Percentiles rank a stretch among this genome's conserved stretches.
These are phyloP conservation scores for Mycena sanguinolenta DNA, from an alignment of 768 basidiomycete genomes.

Conservation along the genomic window DNA sequence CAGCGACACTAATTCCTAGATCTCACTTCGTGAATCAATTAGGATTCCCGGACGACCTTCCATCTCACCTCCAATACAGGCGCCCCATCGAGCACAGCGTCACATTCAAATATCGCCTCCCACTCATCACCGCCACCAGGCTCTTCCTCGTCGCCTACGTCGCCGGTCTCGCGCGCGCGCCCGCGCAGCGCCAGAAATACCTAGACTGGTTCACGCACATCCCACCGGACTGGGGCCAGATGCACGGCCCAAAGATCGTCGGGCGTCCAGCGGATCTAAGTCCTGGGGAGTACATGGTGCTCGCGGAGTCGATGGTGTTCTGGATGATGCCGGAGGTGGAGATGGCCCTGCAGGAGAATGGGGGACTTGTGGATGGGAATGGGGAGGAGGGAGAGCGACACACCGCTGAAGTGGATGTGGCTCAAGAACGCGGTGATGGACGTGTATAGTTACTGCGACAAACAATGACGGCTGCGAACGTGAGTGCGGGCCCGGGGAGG, in stretches of 20 bases:
- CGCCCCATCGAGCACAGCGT: slow-evolving; percentile 22
- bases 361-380: no score
- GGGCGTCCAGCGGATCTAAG: slow-evolving; percentile 31
- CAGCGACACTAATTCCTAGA: no score
- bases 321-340: slow-evolving; percentile 21
- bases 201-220: slow-evolving; percentile 12
- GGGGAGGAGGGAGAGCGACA: no score
- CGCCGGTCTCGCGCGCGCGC: slow-evolving; percentile 22
- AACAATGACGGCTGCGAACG: no score
- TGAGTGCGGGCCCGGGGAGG: no score
- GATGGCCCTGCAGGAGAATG: no score
- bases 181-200: slow-evolving; percentile 10
- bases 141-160: slow-evolving; percentile 29
- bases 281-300: slow-evolving; percentile 28
- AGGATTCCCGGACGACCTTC: slow-evolving; percentile 28
- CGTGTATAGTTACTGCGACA: no score
- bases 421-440: no score
- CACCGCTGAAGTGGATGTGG: no score
- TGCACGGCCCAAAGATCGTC: slow-evolving; percentile 31
- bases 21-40: slow-evolving; percentile 16
- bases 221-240: slow-evolving; percentile 24
- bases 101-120: slow-evolving; percentile 26
- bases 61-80: neutral
- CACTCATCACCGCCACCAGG: slow-evolving; percentile 26
- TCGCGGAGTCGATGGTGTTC: slow-evolving; percentile 21